phyloP scores from a whole-genome alignment of 257 asterid genomes.

The Nicotiana paniculata region DNA sequence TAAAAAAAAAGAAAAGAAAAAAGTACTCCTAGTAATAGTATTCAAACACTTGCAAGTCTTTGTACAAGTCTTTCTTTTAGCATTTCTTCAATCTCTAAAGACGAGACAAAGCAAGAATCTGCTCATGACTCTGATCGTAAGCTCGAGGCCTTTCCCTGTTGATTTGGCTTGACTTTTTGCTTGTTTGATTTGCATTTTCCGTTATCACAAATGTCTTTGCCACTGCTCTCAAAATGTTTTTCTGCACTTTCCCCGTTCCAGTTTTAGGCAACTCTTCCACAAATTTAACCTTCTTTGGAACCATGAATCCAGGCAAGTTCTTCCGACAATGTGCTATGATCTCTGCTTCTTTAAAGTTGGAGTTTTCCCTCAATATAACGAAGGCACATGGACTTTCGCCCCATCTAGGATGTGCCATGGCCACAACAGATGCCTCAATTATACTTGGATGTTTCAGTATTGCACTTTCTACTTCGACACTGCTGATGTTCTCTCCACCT shows the following conservation, averaged over 20 bases:
- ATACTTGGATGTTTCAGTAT: conserved; percentile 45
- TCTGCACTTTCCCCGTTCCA: background rate
- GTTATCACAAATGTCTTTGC: background rate
- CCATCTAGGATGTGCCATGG: conserved; percentile 87
- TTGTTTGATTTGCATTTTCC: background rate
- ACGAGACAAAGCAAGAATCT: conserved; percentile 8
- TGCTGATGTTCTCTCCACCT: conserved; percentile 92
- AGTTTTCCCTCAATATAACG: background rate
- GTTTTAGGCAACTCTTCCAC: background rate
- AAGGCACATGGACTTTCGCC: conserved; percentile 23
- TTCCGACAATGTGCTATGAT: background rate
- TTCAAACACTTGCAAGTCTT: background rate
- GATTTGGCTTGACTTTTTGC: background rate
- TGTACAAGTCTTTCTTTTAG: background rate
- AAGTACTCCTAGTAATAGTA: background rate
- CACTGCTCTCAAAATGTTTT: background rate
- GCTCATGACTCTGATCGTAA: background rate
- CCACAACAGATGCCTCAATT: conserved; percentile 82
- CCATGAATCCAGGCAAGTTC: background rate
- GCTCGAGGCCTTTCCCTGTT: background rate
- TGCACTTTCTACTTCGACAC: conserved; percentile 72
- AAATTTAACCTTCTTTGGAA: conserved; percentile 2
- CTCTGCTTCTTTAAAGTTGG: background rate
- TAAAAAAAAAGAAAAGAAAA: too few species aligned
- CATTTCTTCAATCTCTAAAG: background rate